Base-by-base conservation (phyloP, 2,329 filamentous ascomycete genomes). In the Fusarium sp. region DNA sequence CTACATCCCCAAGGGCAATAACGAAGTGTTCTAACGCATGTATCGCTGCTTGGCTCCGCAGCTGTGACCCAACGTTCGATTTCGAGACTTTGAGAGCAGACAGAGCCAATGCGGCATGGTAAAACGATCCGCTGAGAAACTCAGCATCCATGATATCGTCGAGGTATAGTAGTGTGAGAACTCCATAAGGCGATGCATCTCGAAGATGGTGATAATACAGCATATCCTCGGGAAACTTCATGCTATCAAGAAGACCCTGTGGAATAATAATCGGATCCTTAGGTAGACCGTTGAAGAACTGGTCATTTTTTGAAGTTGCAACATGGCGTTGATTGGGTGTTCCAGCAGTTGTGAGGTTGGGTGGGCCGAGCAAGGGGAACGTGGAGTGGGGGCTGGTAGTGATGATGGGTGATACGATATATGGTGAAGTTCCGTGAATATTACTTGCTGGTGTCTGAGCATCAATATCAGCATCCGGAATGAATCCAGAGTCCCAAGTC, bases 11-110 rank as follows among this genome's bases (percentile, higher is more conserved):
- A 3, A 69, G 52, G 4, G 66, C 66, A 5, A 51, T 29, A 6
- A 69, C 66, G 9, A 67, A 69, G 14, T 69, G 66, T 14, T 69
- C 62, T 0, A 66, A 36, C 4, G 65, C 65, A 36, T 68, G 65
- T 21, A 68, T 63, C 0, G 57, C 39, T 8, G 59, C 59, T 4
- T 49, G 36, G 13, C n/a, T 43, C 5, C 47, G 25, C 4, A 56
- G 13, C n/a, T 50, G 49, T 13, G 29, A 13, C 29, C 23, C 18
- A 1, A 29, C 47, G 1, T 43, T 40, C 1, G 56, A 66, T 2
- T 62, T 59, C 1, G 60, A 66, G 14, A 68, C 60, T 20, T 69
- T 64, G 3, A 68, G 60, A 0, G 66, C 66, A 0, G 66, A 68
- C 2, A 68, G 37, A 0, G 58, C 67, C 1, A 69, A 36, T 4